Conservation (phyloP, 257 asterid genomes). For the Avicennia marina region DNA sequence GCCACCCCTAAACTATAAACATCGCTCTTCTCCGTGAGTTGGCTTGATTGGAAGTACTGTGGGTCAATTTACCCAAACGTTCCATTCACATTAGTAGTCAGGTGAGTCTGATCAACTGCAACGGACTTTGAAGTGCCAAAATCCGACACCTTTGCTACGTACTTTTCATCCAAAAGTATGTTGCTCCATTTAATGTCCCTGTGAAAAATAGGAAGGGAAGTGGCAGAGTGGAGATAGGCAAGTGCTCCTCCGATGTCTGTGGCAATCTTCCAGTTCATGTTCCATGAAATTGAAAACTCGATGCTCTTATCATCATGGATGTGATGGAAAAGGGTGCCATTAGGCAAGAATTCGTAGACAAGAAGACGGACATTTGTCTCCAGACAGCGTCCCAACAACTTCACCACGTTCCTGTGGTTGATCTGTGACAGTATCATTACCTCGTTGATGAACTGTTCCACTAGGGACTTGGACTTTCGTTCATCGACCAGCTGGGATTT, state of each 20-base stretch:
- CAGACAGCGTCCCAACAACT: conserved; percentile 19
- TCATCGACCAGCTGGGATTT: conserved; percentile 20
- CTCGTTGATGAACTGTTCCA: conserved; percentile 25
- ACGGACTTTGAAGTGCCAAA: conserved; percentile 17
- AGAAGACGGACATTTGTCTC: conserved; percentile 16
- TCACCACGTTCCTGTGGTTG: conserved; percentile 23
- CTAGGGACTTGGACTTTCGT: conserved; percentile 10
- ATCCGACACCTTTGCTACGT: conserved; percentile 18
- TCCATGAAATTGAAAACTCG: conserved; percentile 21
- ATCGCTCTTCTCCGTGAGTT: conserved; percentile 24
- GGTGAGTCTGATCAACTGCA: conserved; percentile 21
- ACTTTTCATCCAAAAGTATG: conserved; percentile 19
- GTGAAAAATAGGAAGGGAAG: conserved; percentile 24
- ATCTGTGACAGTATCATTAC: conserved; percentile 25
- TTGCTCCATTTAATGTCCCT: conserved; percentile 25
- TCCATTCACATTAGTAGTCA: conserved; percentile 20
- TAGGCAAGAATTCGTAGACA: conserved; percentile 13
- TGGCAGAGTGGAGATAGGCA: conserved; percentile 20
- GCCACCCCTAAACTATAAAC: conserved; percentile 26
- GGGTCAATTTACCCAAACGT: conserved; percentile 26
- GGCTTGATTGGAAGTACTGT: conserved; percentile 17
- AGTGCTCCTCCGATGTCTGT: conserved; percentile 17
- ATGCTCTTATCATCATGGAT: conserved; percentile 6
- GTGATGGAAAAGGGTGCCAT: conserved; percentile 15
- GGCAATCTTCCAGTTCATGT: conserved; percentile 15